Evolutionary conservation across 192 early-diverging fungal genomes (phyloP).

Genomic region (Rhizoclosmatium globosum): DNA sequence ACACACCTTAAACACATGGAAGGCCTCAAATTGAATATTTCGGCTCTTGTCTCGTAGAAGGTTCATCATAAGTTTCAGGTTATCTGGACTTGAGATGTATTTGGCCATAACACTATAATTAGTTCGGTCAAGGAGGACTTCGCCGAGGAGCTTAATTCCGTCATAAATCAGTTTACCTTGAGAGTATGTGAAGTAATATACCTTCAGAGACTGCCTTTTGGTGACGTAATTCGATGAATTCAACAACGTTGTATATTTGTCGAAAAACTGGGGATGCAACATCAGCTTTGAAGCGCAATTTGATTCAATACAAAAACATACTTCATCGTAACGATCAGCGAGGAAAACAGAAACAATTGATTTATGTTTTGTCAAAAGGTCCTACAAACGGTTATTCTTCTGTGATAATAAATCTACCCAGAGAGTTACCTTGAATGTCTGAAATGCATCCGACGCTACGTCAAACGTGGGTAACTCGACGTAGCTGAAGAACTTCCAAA

Average conservation of each 20-base stretch:
- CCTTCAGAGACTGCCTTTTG: conserved; percentile 97
- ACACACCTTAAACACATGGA: conserved; percentile 98
- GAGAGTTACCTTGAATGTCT: conserved; percentile 84
- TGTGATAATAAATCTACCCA: not conserved
- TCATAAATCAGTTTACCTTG: conserved; percentile 55
- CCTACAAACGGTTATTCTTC: conserved; percentile 51
- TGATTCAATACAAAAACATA: conserved; percentile 1
- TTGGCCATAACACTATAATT: conserved; percentile 96
- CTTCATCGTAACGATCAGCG: conserved; percentile 86
- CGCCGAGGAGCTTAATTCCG: conserved; percentile 94
- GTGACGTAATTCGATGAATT: conserved; percentile 97
- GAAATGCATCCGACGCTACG: conserved; percentile 97
- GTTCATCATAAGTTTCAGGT: conserved; percentile 99
- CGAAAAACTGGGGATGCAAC: conserved; percentile 72
- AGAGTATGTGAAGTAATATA: conserved; percentile 36
- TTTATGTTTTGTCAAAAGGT: conserved; percentile 95
- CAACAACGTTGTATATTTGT: conserved; percentile 82
- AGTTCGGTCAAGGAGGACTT: conserved; percentile 93
- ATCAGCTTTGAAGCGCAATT: not conserved
- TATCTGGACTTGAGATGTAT: conserved; percentile 91
- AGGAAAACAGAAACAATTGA: conserved; percentile 89
- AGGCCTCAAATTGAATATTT: conserved; percentile 99
- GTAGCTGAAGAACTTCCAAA: conserved; percentile 95
- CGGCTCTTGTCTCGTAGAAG: conserved; percentile 91
- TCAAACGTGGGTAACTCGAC: conserved; percentile 98